Percentiles rank a stretch among this genome's conserved stretches.
Conservation (phyloP, 2,329 filamentous ascomycete species). For the Penicillium aurantiogriseum region DNA sequence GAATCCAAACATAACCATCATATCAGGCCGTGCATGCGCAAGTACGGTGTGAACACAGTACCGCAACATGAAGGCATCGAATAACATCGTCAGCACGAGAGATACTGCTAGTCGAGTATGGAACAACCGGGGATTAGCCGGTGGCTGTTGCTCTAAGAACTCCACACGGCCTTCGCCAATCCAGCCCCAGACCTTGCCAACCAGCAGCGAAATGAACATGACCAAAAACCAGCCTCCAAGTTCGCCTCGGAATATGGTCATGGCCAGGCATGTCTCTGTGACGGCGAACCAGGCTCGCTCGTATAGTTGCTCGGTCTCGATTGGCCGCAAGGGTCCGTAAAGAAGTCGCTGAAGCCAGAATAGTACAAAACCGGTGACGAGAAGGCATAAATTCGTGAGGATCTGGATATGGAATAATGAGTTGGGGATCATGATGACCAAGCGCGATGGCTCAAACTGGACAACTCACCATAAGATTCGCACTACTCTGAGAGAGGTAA, state of each 20-base stretch:
- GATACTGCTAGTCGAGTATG: constrained; percentile 79
- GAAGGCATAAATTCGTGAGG: constrained; percentile 83
- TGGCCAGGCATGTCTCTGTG: constrained; percentile 92
- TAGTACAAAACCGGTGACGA: constrained; percentile 75
- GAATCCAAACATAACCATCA: constrained; percentile 99
- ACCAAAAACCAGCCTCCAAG: constrained; percentile 91
- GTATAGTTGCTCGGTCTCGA: constrained; percentile 95
- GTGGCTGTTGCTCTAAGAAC: constrained; percentile 90
- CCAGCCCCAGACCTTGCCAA: constrained; percentile 98
- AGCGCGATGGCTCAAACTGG: not conserved
- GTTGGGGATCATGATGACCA: not conserved
- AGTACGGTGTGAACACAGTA: constrained; percentile 83
- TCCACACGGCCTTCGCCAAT: constrained; percentile 94
- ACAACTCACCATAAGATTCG: constrained; percentile 77
- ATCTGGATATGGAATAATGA: constrained; percentile 56
- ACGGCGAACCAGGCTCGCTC: constrained; percentile 98
- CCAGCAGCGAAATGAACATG: constrained; percentile 92
- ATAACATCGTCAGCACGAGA: constrained; percentile 72
- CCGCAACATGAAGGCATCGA: constrained; percentile 74
- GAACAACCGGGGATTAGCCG: constrained; percentile 82
- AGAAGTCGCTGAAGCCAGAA: constrained; percentile 86
- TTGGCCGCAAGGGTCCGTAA: constrained; percentile 83
- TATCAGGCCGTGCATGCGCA: constrained; percentile 83
- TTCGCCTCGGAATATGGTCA: constrained; percentile 97
- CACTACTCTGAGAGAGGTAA: constrained; percentile 92